Evolutionary conservation across 2,329 filamentous ascomycete species (phyloP), one percentile per base, ranked within the genome.

Genomic region (Plectosphaerella cucumerina): DNA sequence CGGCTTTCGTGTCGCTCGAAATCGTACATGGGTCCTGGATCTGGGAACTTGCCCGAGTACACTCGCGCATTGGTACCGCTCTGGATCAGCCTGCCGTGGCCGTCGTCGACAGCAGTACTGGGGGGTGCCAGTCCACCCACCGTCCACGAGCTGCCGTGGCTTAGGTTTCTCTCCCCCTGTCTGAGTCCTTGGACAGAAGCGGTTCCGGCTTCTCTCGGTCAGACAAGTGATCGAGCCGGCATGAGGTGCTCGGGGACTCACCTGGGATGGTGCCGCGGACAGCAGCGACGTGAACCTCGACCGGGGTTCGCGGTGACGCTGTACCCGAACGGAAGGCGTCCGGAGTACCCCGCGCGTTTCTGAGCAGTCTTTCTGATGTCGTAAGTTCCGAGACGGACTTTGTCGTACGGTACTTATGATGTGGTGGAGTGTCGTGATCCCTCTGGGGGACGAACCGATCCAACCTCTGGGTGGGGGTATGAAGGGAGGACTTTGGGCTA

Each of bases 61-160:
- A 82, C 71, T 5, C 85, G 87, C 37, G 89, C 89, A 62, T 84
- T 89, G 2, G 86, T 88, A 26, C 87, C 82, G 61, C 84, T 88
- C 49, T 80, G 81, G n/a, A 89, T 62, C 47, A 85, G 69, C 22
- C 80, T 79, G 22, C 85, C 85, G 52, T 78, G 77, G 2, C 86
- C 87, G 65, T 86, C 77, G 44, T 85, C 72, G 18, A 86, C 71
- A 12, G 78, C 78, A 15, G 75, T 70, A 22, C 72, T 72, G 8
- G 74, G 71, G n/a, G 82, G 80, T 47, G 81, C 79, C 10, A 81
- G 63, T n/a, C 88, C 87, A 22, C 89, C 88, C 11, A 94, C 84
- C 17, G 84, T 81, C 90, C 89, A 96, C 17, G 93, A 77, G 10
- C 85, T 79, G 3, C 87, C 86, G 54, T 76, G 70, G 64, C 87